Evolutionary conservation across 805 yeast species (phyloP), one percentile per base, ranked within the genome.

Genomic region (Saturnispora mendoncae): DNA sequence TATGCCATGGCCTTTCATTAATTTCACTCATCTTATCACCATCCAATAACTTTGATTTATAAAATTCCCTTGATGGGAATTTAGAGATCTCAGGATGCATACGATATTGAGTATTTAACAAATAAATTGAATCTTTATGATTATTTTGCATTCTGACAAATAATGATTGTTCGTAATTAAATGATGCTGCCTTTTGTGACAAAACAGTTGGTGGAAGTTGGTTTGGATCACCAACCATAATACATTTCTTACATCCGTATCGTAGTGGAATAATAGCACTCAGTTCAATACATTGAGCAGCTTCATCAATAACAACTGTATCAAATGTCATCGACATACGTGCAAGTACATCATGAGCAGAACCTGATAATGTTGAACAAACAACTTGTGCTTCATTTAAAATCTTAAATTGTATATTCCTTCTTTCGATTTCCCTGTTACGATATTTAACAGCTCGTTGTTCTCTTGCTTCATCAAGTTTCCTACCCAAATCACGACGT

Each of bases 171-270:
- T 90, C 95, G 55, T 92, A 92, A 33, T 76, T 75, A 51, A 69
- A 74, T 4, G 74, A 67, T 1, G 94, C 80, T 1, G 98, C 97
- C 12, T 77, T 80, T 51, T 83, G 87, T 0, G 97, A 90, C 15
- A 92, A 63, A 9, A 90, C 97, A 0, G 98, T 90, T 0, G 98
- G 98, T 0, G 98, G 98, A 47, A 92, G 70, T 64, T 92, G 98
- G 57, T 92, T 88, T 2, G 97, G 97, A 65, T 92, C 98, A 58
- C 98, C 98, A 35, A 92, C 98, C 94, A 92, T 83, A 37, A 92
- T 81, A 64, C 97, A 90, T 42, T 78, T 76, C 45, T 72, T 78
- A 52, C 94, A 84, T 2, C 97, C 97, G 58, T 88, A 92, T 54
- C 94, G 69, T 49, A 92, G 66, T 0, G 98, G 98, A 52, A 90